Evolutionary conservation across 2,329 filamentous ascomycete species (phyloP).

Genomic region (Aureobasidium sp.): DNA sequence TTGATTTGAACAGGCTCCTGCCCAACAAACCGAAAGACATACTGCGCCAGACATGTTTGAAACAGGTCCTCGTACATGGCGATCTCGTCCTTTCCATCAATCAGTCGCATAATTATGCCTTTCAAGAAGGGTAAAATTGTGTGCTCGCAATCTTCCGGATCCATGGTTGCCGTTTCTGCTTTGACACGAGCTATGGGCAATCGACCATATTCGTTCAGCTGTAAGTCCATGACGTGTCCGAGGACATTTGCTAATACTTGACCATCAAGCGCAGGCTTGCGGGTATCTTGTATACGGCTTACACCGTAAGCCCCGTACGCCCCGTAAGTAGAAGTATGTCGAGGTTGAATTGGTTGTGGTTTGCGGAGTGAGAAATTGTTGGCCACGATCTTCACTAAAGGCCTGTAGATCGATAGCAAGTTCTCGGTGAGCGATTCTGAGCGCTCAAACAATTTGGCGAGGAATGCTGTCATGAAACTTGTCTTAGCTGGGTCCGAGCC

Average conservation of each 20-base stretch:
- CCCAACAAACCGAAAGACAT: background rate
- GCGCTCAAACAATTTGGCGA: background rate
- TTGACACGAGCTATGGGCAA: background rate
- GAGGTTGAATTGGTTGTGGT: background rate
- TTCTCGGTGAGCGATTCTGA: background rate
- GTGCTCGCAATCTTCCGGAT: background rate
- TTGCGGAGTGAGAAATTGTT: background rate
- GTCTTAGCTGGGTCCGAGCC: background rate
- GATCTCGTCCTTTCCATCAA: background rate
- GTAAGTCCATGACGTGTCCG: background rate
- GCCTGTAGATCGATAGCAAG: background rate
- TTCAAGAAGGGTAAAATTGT: background rate
- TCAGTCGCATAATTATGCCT: background rate
- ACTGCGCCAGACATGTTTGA: background rate
- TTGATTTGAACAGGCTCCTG: background rate
- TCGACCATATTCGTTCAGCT: background rate
- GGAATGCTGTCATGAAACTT: background rate
- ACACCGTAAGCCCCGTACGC: background rate
- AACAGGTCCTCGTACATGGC: background rate
- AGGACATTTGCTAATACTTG: background rate
- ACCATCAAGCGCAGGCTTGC: background rate
- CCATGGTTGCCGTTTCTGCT: background rate
- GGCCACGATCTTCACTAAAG: background rate
- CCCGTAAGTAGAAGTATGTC: background rate
- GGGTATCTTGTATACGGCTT: background rate